phyloP scores from a whole-genome alignment of 2,329 filamentous ascomycete genomes.

The Teratosphaeria zuluensis region DNA sequence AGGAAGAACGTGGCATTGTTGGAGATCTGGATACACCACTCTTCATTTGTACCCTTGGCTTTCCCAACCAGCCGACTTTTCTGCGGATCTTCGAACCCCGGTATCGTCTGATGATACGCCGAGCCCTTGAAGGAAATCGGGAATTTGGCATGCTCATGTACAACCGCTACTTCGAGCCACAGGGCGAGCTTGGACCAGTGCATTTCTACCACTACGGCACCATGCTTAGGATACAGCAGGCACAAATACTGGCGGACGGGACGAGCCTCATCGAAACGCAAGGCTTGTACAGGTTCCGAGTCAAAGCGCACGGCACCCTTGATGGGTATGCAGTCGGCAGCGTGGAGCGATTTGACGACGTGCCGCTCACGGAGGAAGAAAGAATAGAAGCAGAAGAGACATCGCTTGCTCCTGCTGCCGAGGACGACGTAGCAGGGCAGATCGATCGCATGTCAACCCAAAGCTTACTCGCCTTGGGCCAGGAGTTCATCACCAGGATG shows the following conservation, averaged over 20 bases:
- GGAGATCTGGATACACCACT: slow-evolving; percentile 56
- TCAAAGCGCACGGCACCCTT: slow-evolving; percentile 52
- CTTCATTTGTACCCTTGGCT: slow-evolving; percentile 74
- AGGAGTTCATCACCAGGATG: slow-evolving; percentile 61
- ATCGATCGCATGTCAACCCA: slow-evolving; percentile 58
- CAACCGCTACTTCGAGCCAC: slow-evolving; percentile 44
- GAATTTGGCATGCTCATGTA: slow-evolving; percentile 82
- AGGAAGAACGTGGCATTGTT: slow-evolving; percentile 47
- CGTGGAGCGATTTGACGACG: slow-evolving; percentile 68
- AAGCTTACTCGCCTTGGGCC: slow-evolving; percentile 55
- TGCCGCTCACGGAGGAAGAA: slow-evolving; percentile 74
- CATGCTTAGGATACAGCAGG: slow-evolving; percentile 63
- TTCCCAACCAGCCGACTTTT: slow-evolving; percentile 76
- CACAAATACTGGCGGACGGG: slow-evolving; percentile 66
- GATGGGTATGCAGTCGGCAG: slow-evolving; percentile 74
- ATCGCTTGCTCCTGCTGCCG: slow-evolving; percentile 16
- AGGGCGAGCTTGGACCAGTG: slow-evolving; percentile 43
- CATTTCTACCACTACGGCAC: slow-evolving; percentile 69
- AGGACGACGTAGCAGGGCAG: slow-evolving; percentile 23
- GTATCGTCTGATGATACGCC: slow-evolving; percentile 80
- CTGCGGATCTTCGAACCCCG: slow-evolving; percentile 88
- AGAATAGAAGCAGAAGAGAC: slow-evolving; percentile 62
- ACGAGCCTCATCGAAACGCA: slow-evolving; percentile 71
- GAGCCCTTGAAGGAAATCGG: slow-evolving; percentile 60
- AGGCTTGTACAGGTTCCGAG: slow-evolving; percentile 67